A percentile compares a stretch with the other conserved stretches of the same genome.
Evolutionary conservation across 768 basidiomycete species (phyloP).

Genomic region (Termitomyces sp.): DNA sequence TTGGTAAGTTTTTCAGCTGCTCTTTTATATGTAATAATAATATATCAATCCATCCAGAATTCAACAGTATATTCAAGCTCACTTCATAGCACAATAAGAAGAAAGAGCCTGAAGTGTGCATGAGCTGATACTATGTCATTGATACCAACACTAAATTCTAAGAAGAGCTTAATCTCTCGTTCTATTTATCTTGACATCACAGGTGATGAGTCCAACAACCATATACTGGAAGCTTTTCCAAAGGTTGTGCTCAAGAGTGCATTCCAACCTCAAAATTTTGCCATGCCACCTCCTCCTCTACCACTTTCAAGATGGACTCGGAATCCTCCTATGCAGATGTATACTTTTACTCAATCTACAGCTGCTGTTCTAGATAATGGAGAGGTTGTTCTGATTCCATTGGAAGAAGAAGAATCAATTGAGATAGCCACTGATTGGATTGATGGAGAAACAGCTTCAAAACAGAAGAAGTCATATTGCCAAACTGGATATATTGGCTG

Average conservation of each 20-base stretch:
- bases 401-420: no score
- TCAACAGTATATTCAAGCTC: background rate
- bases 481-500: conserved; percentile 14
- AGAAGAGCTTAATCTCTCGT: background rate
- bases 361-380: background rate
- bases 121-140: background rate
- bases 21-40: background rate
- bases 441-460: background rate
- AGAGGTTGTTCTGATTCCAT: background rate
- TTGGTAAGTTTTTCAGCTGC: background rate
- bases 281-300: background rate
- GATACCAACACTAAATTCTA: background rate
- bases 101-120: background rate
- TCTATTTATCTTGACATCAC: no score
- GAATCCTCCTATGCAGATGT: background rate
- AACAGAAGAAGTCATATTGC: background rate
- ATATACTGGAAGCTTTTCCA: no score
- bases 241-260: background rate
- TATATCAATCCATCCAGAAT: background rate
- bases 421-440: no score
- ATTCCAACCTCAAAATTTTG: background rate
- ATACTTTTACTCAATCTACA: background rate
- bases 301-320: no score
- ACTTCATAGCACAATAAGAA: no score
- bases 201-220: no score